phyloP scores from a whole-genome alignment of 805 yeast species.

The Cyberlindnera misumaiensis region DNA sequence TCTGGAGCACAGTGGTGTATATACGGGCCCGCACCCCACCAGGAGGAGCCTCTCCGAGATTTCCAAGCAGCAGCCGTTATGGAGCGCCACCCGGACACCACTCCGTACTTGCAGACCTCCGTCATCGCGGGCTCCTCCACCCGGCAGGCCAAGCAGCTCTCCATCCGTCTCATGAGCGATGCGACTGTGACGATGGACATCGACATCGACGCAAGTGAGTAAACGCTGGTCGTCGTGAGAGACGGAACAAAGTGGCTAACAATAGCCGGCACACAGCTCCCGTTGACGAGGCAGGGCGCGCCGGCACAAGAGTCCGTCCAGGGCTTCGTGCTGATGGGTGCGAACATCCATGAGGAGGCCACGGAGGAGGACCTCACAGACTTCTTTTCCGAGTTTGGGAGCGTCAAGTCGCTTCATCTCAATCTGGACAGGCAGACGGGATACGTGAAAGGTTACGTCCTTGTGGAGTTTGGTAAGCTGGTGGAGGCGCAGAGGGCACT shows the following conservation, averaged over 20 bases:
- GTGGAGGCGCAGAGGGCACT: constrained; percentile 31
- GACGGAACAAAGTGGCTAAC: no score
- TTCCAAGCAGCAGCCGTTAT: no score
- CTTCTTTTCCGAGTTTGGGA: constrained; percentile 35
- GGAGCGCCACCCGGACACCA: no score
- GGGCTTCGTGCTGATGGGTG: constrained; percentile 36
- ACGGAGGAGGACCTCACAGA: constrained; percentile 38
- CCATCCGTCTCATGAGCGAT: no score
- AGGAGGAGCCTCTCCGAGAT: background rate
- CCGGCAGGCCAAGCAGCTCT: no score
- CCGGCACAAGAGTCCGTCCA: constrained; percentile 20
- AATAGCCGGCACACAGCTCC: background rate
- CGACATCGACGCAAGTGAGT: no score
- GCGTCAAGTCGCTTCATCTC: constrained; percentile 30
- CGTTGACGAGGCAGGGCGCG: constrained; percentile 11
- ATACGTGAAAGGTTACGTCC: constrained; percentile 30
- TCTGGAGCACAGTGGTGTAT: background rate
- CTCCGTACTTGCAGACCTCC: no score
- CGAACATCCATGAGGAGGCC: constrained; percentile 38
- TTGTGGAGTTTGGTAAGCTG: constrained; percentile 28
- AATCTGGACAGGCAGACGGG: constrained; percentile 39
- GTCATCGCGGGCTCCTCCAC: no score
- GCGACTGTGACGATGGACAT: no score
- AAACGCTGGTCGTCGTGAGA: no score
- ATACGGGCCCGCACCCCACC: background rate